phyloP scores from a whole-genome alignment of 2,329 filamentous ascomycete species.

The Monilinia aucupariae region DNA sequence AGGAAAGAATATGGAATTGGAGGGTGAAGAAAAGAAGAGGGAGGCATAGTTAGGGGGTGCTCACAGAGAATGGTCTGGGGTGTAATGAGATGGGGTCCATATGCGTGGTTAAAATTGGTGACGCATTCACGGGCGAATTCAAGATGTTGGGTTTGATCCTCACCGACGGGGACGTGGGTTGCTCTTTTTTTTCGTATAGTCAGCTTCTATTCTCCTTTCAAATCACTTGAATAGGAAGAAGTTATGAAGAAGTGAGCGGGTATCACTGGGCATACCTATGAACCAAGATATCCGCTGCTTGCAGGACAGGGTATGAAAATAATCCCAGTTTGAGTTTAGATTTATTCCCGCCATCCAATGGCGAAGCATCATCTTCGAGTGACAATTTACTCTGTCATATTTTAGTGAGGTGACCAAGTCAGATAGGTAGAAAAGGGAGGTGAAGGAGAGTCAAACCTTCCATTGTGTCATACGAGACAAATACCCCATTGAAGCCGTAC shows the following conservation, averaged over 20 bases:
- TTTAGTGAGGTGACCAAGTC: neutral
- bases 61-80: slow-evolving; percentile 70
- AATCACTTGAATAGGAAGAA: slow-evolving; percentile 4
- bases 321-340: slow-evolving; percentile 75
- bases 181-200: slow-evolving; percentile 46
- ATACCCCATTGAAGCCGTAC: slow-evolving; percentile 85
- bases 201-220: neutral
- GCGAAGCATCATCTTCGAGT: slow-evolving; percentile 51
- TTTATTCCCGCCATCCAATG: slow-evolving; percentile 54
- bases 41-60: slow-evolving; percentile 17
- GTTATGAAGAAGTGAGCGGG: neutral
- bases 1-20: neutral
- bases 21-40: neutral
- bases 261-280: slow-evolving; percentile 52
- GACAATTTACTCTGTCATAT: slow-evolving; percentile 63
- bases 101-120: slow-evolving; percentile 76
- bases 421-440: neutral
- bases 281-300: slow-evolving; percentile 88
- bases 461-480: slow-evolving; percentile 99
- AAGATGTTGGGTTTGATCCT: slow-evolving; percentile 89
- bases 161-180: slow-evolving; percentile 94
- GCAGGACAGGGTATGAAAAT: slow-evolving; percentile 92
- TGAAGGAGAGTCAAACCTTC: slow-evolving; percentile 58
- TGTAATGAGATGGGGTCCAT: slow-evolving; percentile 55
- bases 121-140: slow-evolving; percentile 87